Conservation (phyloP, 495 filamentous ascomycete genomes). For the Hypoxylon crocopeplum region DNA sequence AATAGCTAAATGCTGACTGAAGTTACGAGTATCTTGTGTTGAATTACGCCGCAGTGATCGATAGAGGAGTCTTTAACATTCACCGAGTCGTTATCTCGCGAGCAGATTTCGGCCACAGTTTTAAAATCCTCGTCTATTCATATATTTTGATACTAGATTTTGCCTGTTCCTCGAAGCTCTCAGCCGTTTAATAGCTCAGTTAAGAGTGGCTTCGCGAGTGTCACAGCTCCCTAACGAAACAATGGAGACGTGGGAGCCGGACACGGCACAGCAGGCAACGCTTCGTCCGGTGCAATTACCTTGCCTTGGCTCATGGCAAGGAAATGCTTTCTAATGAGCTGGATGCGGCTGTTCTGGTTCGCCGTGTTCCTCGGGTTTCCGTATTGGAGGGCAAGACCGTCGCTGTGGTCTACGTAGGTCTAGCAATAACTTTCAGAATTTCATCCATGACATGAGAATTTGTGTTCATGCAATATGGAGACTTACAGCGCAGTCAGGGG, state of each 20-base stretch:
- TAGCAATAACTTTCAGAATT: conserved; percentile 15
- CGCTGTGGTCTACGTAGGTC: conserved; percentile 49
- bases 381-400: conserved; percentile 58
- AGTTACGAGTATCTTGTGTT: not conserved
- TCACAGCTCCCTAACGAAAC: conserved; percentile 44
- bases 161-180: no score
- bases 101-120: no score
- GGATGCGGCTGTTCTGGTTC: conserved; percentile 48
- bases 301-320: conserved; percentile 48
- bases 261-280: conserved; percentile 41
- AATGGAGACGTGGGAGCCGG: conserved; percentile 39
- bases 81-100: no score
- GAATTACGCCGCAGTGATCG: not conserved
- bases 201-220: no score
- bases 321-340: conserved; percentile 53
- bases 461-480: not conserved
- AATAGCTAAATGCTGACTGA: conserved; percentile 15
- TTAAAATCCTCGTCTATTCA: no score
- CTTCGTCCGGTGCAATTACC: conserved; percentile 27
- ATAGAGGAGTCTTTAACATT: no score
- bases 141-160: no score
- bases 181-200: no score
- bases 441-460: not conserved
- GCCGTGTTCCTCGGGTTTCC: conserved; percentile 55
- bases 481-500: conserved; percentile 56